A percentile compares a stretch with the other conserved stretches of the same genome.
Conservation (phyloP, 2,329 filamentous ascomycete species). For the Rutstroemia sp. region DNA sequence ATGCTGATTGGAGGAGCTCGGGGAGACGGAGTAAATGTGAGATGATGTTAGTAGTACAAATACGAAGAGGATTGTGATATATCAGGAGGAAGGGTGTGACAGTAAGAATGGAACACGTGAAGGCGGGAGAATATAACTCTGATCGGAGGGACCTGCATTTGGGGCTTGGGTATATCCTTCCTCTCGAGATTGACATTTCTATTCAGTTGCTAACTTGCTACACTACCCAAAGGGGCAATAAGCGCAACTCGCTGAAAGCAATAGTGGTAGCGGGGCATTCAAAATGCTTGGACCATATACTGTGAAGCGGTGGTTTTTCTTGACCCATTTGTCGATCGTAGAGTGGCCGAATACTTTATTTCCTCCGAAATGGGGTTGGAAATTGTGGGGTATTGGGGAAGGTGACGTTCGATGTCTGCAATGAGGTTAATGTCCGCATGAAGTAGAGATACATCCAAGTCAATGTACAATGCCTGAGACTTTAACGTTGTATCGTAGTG, state of each 20-base stretch:
- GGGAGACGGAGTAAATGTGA: background rate
- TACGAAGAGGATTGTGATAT: background rate
- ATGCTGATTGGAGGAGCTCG: conserved; percentile 3
- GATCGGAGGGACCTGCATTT: conserved; percentile 8
- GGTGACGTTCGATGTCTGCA: background rate
- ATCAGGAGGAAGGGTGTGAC: background rate
- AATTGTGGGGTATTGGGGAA: background rate
- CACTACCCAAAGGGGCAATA: background rate
- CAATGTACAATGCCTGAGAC: too few relatives aligned
- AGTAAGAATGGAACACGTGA: background rate
- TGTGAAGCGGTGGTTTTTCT: too few relatives aligned
- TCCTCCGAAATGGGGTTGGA: too few relatives aligned
- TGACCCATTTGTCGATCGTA: too few relatives aligned
- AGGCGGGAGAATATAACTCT: background rate
- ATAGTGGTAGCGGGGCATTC: background rate
- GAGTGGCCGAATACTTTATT: too few relatives aligned
- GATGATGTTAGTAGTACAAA: background rate
- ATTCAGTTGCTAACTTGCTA: too few relatives aligned
- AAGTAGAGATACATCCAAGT: background rate
- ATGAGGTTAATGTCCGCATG: too few relatives aligned
- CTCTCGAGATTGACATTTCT: too few relatives aligned
- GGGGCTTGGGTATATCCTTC: background rate
- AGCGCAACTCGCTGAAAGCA: background rate
- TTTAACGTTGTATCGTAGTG: too few relatives aligned
- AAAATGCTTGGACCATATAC: too few relatives aligned